These are phyloP conservation scores for Fomitopsis schrenkii DNA, from an alignment of 1,284 basidiomycete genomes.

Conservation along the genomic window DNA sequence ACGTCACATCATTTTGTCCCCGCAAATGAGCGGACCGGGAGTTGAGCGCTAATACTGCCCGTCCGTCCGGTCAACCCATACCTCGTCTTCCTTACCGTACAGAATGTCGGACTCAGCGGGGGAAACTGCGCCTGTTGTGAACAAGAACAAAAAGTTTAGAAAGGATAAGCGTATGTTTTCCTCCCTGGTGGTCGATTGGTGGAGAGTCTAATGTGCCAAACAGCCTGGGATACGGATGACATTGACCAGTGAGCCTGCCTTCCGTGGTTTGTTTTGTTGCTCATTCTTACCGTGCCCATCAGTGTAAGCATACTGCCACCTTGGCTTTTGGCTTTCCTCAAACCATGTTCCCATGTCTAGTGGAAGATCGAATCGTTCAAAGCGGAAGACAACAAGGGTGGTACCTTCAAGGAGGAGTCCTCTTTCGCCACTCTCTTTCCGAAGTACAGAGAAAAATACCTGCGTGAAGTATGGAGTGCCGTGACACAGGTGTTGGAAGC, in stretches of 20 bases:
- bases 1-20: not conserved
- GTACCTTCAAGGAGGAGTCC: constrained; percentile 91
- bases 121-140: constrained; percentile 44
- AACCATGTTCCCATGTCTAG: constrained; percentile 38
- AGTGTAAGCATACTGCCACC: constrained; percentile 16
- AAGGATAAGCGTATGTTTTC: constrained; percentile 82
- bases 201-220: constrained; percentile 2
- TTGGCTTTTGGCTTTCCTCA: constrained; percentile 3
- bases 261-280: not conserved
- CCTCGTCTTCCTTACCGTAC: not conserved
- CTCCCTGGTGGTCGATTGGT: not conserved
- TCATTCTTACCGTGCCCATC: constrained; percentile 13
- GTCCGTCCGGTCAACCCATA: not conserved
- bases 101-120: constrained; percentile 41
- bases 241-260: constrained; percentile 87
- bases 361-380: constrained; percentile 90
- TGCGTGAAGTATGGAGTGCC: constrained; percentile 92
- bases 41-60: not conserved
- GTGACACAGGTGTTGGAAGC: constrained; percentile 86
- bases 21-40: not conserved
- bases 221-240: constrained; percentile 98
- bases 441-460: constrained; percentile 96
- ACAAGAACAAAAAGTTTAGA: constrained; percentile 84
- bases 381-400: constrained; percentile 71
- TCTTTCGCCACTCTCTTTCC: constrained; percentile 98